A percentile compares a stretch with the other conserved stretches of the same genome.
Conservation (phyloP, 208 protist species). For the Leishmania turanica region DNA sequence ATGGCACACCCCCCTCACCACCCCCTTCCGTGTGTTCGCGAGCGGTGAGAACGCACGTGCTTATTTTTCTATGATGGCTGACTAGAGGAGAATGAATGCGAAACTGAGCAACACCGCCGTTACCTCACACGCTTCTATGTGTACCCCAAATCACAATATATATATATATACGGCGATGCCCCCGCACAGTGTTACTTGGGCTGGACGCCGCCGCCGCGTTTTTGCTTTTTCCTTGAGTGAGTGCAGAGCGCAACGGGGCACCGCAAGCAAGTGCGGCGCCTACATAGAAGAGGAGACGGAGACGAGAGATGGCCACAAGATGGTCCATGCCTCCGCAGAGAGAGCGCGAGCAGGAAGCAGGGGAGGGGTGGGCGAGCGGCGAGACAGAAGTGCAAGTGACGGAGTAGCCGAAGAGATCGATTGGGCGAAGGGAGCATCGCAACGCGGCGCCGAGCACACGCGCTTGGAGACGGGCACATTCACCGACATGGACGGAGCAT, state of each 20-base stretch:
- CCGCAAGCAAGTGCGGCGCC: neutral
- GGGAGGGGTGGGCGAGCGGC: neutral
- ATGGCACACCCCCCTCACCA: neutral
- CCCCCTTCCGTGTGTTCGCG: neutral
- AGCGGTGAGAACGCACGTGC: neutral
- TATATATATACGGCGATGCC: neutral
- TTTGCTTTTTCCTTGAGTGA: conserved; percentile 3
- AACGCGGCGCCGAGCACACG: neutral
- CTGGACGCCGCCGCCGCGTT: no score
- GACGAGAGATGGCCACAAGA: no score
- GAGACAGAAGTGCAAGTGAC: neutral
- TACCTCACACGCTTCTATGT: neutral
- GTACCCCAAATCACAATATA: neutral
- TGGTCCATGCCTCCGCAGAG: no score
- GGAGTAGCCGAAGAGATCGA: neutral
- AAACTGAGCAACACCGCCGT: neutral
- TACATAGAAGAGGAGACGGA: neutral
- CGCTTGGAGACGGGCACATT: neutral
- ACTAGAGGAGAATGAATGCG: neutral
- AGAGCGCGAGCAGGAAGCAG: neutral
- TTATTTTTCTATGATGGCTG: neutral
- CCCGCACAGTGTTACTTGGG: neutral
- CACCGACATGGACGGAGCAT: neutral
- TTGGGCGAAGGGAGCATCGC: neutral
- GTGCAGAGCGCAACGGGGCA: neutral